Evolutionary conservation across 108 stramenopile genomes (phyloP).

Genomic region (Nitzschia putrida): DNA sequence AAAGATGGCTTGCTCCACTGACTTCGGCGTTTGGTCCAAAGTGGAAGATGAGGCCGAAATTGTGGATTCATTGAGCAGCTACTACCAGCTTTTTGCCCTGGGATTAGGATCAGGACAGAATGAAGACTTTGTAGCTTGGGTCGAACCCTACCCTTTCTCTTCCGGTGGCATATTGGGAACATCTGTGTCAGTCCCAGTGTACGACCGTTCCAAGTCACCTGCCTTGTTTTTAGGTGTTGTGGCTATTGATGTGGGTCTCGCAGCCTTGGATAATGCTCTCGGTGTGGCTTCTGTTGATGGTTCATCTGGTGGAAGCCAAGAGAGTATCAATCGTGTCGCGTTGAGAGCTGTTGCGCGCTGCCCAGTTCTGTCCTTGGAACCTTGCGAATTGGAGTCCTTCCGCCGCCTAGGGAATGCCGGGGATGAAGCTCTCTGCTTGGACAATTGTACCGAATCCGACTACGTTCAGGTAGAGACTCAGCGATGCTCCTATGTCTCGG

Average conservation of each 20-base stretch:
- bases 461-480: not conserved
- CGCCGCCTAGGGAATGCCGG: not conserved
- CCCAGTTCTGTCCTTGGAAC: not conserved
- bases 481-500: not conserved
- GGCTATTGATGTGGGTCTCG: constrained; percentile 40
- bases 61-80: constrained; percentile 44
- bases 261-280: constrained; percentile 13
- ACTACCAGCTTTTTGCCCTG: constrained; percentile 57
- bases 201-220: constrained; percentile 45
- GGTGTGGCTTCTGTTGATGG: not conserved
- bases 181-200: constrained; percentile 64
- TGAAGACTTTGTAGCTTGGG: constrained; percentile 55
- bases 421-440: not conserved
- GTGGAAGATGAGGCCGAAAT: not conserved
- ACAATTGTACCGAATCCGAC: not conserved
- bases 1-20: not conserved
- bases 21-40: not conserved
- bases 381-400: not conserved
- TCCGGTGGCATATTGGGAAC: constrained; percentile 34
- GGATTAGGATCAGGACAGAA: constrained; percentile 50
- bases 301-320: not conserved
- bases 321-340: not conserved
- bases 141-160: constrained; percentile 53
- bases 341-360: not conserved
- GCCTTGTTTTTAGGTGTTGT: constrained; percentile 58